Percentiles rank a stretch among this genome's conserved stretches.
These are phyloP conservation scores for Sarocladiaceae sp. DNA, from an alignment of 2,329 filamentous ascomycete species.

Conservation along the genomic window DNA sequence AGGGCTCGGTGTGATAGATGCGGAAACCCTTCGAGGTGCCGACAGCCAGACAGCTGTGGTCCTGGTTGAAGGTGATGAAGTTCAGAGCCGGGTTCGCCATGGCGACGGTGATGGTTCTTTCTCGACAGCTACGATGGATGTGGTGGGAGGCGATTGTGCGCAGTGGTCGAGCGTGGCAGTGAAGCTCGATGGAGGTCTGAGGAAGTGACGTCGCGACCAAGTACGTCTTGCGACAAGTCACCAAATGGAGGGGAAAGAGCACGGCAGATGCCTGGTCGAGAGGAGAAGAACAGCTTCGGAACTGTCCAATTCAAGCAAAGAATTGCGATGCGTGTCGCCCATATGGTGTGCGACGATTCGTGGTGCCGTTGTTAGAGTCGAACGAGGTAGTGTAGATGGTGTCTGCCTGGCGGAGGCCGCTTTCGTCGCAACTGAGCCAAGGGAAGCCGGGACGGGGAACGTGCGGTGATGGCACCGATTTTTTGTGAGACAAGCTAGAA, in stretches of 20 bases:
- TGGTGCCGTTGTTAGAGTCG: too few relatives aligned
- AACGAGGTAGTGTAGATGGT: too few relatives aligned
- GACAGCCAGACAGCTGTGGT: slow-evolving; percentile 94
- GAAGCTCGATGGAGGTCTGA: not conserved
- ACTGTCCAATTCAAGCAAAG: not conserved
- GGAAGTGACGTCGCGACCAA: not conserved
- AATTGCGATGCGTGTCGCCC: slow-evolving; percentile 6
- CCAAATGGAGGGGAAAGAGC: too few relatives aligned
- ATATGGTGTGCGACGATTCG: not conserved
- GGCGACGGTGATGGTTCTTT: slow-evolving; percentile 17
- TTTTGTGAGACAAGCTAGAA: too few relatives aligned
- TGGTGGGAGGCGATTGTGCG: too few relatives aligned
- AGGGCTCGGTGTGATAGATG: slow-evolving; percentile 94
- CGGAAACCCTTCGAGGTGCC: slow-evolving; percentile 95
- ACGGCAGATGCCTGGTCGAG: too few relatives aligned
- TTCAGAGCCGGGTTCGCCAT: slow-evolving; percentile 77
- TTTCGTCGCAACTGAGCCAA: slow-evolving; percentile 2
- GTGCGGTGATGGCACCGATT: too few relatives aligned
- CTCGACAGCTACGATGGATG: not conserved
- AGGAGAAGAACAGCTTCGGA: too few relatives aligned
- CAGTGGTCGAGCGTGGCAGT: not conserved
- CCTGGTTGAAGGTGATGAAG: slow-evolving; percentile 98
- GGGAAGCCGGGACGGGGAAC: too few relatives aligned
- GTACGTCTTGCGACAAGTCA: not conserved
- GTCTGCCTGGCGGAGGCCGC: not conserved